Evolutionary conservation across 1,284 basidiomycete species (phyloP).

Genomic region (Apiotrichum mycotoxinovorans): DNA sequence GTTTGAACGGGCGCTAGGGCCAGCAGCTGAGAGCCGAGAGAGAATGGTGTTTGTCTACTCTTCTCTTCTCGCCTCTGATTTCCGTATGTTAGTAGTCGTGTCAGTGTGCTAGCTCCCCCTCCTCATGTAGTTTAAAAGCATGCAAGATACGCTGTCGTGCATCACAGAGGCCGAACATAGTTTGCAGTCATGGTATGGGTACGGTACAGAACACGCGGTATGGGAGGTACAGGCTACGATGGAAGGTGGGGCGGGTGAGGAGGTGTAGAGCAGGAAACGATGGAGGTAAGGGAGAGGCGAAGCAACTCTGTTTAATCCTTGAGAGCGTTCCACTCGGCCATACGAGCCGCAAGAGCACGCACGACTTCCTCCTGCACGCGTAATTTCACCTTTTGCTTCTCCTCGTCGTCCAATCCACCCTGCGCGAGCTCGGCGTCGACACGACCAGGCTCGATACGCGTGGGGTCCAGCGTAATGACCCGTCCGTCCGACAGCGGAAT

Average conservation of each 20-base stretch:
- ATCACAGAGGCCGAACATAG: not conserved
- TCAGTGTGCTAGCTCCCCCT: not conserved
- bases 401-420: constrained; percentile 28
- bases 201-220: no score
- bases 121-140: constrained; percentile 5
- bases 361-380: constrained; percentile 27
- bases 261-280: no score
- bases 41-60: not conserved
- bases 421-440: constrained; percentile 38
- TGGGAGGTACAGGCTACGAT: no score
- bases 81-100: not conserved
- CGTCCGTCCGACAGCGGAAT: constrained; percentile 37
- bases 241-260: no score
- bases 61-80: not conserved
- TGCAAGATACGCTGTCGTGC: constrained; percentile 6
- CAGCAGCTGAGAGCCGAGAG: not conserved
- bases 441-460: constrained; percentile 27
- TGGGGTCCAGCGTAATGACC: constrained; percentile 36
- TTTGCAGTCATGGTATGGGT: no score
- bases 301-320: not conserved
- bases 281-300: no score
- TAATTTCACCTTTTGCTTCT: constrained; percentile 19
- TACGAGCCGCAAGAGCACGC: constrained; percentile 28
- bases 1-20: no score
- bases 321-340: constrained; percentile 33